Percentiles rank a stretch among this genome's conserved stretches.
Evolutionary conservation across 257 asterid genomes (phyloP).

Genomic region (Ehretia macrophylla): DNA sequence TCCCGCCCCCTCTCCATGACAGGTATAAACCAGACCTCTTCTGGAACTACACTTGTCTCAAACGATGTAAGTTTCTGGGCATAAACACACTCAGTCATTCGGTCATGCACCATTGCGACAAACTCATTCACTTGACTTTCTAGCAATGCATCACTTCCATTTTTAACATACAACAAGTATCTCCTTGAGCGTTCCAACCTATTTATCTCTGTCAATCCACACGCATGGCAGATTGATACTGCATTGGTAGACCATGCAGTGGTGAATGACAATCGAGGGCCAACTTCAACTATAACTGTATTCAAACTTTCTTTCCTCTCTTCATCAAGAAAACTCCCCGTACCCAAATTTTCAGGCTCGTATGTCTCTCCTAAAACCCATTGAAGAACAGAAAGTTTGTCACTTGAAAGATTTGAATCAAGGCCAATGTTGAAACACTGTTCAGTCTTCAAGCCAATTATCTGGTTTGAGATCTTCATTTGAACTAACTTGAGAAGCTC

Average conservation of each 20-base stretch:
- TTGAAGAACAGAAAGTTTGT: conserved; percentile 54
- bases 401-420: conserved; percentile 42
- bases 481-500: conserved; percentile 67
- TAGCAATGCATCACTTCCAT: conserved; percentile 42
- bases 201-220: conserved; percentile 66
- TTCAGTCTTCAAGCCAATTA: conserved; percentile 65
- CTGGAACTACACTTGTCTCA: conserved; percentile 58
- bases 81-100: conserved; percentile 90
- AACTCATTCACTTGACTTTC: conserved; percentile 66
- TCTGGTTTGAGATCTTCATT: conserved; percentile 52
- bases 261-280: conserved; percentile 84
- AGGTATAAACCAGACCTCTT: conserved; percentile 69
- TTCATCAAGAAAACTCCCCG: conserved; percentile 59
- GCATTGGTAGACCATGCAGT: conserved; percentile 98
- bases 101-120: conserved; percentile 78
- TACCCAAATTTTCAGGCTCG: conserved; percentile 65
- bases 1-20: conserved; percentile 84
- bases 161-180: conserved; percentile 48
- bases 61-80: conserved; percentile 67
- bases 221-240: conserved; percentile 79
- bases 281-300: conserved; percentile 65
- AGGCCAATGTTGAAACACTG: conserved; percentile 85
- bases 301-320: conserved; percentile 25
- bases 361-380: conserved; percentile 91
- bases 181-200: conserved; percentile 83